Conservation (phyloP, 2,329 filamentous ascomycete species). For the Zasmidium cellare region DNA sequence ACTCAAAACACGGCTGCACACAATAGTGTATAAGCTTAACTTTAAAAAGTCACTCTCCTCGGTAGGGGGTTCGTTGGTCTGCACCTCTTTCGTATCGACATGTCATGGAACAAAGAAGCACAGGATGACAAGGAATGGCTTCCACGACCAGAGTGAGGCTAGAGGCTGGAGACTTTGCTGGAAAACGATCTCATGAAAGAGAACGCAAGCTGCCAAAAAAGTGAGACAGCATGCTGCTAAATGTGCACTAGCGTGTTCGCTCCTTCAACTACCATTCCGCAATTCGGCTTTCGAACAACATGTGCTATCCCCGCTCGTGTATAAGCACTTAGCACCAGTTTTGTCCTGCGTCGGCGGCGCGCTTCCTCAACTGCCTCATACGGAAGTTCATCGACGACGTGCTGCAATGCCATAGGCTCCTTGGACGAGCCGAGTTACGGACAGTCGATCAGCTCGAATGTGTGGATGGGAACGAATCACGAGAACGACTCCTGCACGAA, state of each 20-base stretch:
- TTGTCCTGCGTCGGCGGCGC: not conserved
- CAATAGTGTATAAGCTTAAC: not conserved
- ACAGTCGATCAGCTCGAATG: not conserved
- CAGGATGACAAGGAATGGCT: too few species aligned
- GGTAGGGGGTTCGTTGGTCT: not conserved
- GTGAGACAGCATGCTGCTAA: too few species aligned
- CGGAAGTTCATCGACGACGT: not conserved
- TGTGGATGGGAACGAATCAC: not conserved
- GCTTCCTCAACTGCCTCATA: not conserved
- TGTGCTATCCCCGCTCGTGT: not conserved
- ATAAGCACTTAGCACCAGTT: not conserved
- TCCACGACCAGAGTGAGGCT: too few species aligned
- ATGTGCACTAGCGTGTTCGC: too few species aligned
- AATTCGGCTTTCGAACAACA: not conserved
- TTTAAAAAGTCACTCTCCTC: not conserved
- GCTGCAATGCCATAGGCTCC: not conserved
- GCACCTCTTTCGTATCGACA: not conserved
- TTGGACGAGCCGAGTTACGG: not conserved
- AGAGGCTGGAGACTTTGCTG: too few species aligned
- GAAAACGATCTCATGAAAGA: too few species aligned
- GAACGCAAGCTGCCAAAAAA: too few species aligned
- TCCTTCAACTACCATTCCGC: too few species aligned
- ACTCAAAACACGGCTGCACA: not conserved
- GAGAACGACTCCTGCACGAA: not conserved
- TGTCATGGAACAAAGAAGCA: not conserved